Base-by-base conservation (phyloP, 768 basidiomycete species). In the Collybia sp. region DNA sequence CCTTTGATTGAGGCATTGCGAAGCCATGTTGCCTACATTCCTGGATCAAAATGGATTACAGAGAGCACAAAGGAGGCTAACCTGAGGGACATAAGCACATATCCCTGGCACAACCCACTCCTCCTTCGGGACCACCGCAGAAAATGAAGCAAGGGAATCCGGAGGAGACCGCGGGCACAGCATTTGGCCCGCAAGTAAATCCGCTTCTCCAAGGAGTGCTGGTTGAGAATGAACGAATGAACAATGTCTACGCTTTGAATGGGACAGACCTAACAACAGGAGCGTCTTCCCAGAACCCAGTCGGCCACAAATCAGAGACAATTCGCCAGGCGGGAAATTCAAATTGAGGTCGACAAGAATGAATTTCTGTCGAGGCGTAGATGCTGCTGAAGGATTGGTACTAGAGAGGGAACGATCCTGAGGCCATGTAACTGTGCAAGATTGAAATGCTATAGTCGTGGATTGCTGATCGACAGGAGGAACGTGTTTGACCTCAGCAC, bases 361-460 rank as follows among this genome's bases (percentile, higher is more conserved):
- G 60, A 96, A 96, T 55, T 85, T 87, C 50, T 80, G 71, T 49
- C 75, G 79, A 8, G 93, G 93, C 0, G 92, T 93, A 0, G 85
- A 66, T 2, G 81, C 71, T 12, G 69, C 71, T 3, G 84, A 85
- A 2, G 83, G 66, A 3, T 75, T 66, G 1, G 58, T 58, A 18
- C 76, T 71, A n/a, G 62, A 55, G 37, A 66, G 67, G 16, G 63
- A 49, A 31, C 87, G 80, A 51, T 93, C 89, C 54, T 85, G 82
- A 0, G 93, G 88, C 93, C 93, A 97, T 1, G 91, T 90, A 40
- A 92, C 73, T 1, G 90, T 95, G 33, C 90, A 92, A 9, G 86
- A 87, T 58, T 86, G 86, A 53, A 94, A 77, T 1, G 83, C 74
- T 44, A 94, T 82, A 2, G 68, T 75, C 42, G 74, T 69, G n/a